phyloP scores from a whole-genome alignment of 139 green algal genomes.

The Chlamydomonas sphaeroides region DNA sequence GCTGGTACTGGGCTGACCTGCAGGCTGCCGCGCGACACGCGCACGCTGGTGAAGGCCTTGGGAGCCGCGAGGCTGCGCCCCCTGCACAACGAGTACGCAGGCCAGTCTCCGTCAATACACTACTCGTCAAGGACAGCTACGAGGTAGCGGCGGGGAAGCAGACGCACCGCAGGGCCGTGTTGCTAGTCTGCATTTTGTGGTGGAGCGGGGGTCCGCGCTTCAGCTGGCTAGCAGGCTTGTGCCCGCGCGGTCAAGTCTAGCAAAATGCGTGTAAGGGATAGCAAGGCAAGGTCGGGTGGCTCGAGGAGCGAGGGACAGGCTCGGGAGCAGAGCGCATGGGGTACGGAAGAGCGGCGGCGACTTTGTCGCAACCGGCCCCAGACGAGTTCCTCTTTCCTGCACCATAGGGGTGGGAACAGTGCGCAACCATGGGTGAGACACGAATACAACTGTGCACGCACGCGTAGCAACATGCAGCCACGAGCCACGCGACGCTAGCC shows the following conservation, averaged over 20 bases:
- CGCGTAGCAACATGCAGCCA: too few relatives aligned
- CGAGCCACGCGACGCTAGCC: too few relatives aligned
- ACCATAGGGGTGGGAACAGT: slow-evolving; percentile 33
- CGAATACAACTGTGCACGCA: too few relatives aligned
- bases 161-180: slow-evolving; percentile 29
- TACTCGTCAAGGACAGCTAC: not conserved
- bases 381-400: too few relatives aligned
- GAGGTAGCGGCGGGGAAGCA: too few relatives aligned
- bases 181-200: slow-evolving; percentile 30
- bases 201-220: slow-evolving; percentile 13
- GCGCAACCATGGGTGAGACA: slow-evolving; percentile 36
- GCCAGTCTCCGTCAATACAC: too few relatives aligned
- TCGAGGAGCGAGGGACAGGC: too few relatives aligned
- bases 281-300: too few relatives aligned
- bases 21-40: slow-evolving; percentile 35
- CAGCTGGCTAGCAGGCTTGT: not conserved
- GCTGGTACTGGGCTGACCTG: slow-evolving; percentile 17
- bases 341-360: too few relatives aligned
- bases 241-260: not conserved
- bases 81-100: not conserved
- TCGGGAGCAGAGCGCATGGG: too few relatives aligned
- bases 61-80: slow-evolving; percentile 34
- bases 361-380: too few relatives aligned
- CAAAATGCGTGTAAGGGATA: too few relatives aligned
- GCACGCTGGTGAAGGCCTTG: slow-evolving; percentile 26